A percentile compares a stretch with the other conserved stretches of the same genome.
Evolutionary conservation across 2,329 filamentous ascomycete genomes (phyloP).

Genomic region (Fusarium sp.): DNA sequence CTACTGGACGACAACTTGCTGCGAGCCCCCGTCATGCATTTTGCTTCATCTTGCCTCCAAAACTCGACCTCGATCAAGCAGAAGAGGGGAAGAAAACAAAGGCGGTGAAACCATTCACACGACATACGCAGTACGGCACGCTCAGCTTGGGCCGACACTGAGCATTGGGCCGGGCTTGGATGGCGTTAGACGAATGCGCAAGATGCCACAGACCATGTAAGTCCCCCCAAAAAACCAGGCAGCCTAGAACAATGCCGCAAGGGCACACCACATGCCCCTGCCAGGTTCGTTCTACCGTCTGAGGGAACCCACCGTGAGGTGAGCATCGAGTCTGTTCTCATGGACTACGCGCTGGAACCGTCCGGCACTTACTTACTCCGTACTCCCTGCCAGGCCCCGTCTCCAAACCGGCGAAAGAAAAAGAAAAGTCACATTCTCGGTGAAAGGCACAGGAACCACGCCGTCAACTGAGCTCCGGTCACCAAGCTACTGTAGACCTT

Average conservation of each 20-base stretch:
- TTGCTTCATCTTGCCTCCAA: slow-evolving; percentile 19
- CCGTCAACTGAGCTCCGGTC: background rate
- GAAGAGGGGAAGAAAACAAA: slow-evolving; percentile 14
- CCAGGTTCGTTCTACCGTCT: background rate
- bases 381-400: background rate
- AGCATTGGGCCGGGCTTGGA: background rate
- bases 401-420: slow-evolving; percentile 25
- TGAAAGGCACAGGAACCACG: slow-evolving; percentile 14
- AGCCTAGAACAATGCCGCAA: background rate
- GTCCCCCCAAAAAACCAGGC: background rate
- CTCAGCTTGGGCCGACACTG: background rate
- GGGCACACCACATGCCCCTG: background rate
- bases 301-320: background rate
- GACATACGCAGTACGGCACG: background rate
- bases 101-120: slow-evolving; percentile 20
- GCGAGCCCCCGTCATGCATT: slow-evolving; percentile 3
- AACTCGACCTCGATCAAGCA: slow-evolving; percentile 24
- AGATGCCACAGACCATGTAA: slow-evolving; percentile 7
- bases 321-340: background rate
- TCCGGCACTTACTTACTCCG: background rate
- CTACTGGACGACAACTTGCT: background rate
- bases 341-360: background rate
- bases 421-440: slow-evolving; percentile 19
- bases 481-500: slow-evolving; percentile 10
- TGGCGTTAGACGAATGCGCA: slow-evolving; percentile 9